Evolutionary conservation across 1,284 basidiomycete species (phyloP), one percentile per base, ranked within the genome.

Genomic region (Porodaedalea pini): DNA sequence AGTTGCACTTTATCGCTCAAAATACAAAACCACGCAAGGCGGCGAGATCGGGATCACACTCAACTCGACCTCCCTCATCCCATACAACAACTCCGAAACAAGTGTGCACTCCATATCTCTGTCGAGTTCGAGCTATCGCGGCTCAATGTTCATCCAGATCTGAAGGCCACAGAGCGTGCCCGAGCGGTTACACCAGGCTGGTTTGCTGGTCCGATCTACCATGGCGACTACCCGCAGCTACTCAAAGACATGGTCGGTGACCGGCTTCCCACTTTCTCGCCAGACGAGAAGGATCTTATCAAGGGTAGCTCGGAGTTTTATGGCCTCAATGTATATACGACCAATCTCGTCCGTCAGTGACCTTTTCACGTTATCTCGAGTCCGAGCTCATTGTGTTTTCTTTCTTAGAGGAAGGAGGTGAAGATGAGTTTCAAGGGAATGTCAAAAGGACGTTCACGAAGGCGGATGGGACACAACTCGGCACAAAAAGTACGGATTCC

Each of bases 31-130:
- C 2, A 64, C 57, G 1, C 83, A 86, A 63, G 74, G 76, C 15
- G 88, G 86, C 11, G 65, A 73, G 48, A 88, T 91, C 60, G 87
- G 87, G 2, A 86, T 91, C 67, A 90, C 88, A 1, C 72, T 90
- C 51, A 88, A 90, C 64, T 83, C 83, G 11, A 78, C 85, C 61
- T 88, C 82, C 81, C 78, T 80, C 49, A 78, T 85, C 62, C 88
- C 88, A 7, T 89, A 80, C 61, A 84, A 88, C 63, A 75, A 84
- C 58, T 75, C 68, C 17, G 79, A 81, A 0, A 80, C 83, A 65
- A 87, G 87, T 88, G 65, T 61, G 82, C 70, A 40, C 5, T 49
- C 37, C 4, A 25, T 13, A 23, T 51, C 21, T 21, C n/a, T 29
- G 15, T 15, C 27, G 21, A 3, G 6, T n/a, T 19, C 4, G 27